Evolutionary conservation across 2,329 filamentous ascomycete species (phyloP).

Genomic region (Penicillium digitatum): DNA sequence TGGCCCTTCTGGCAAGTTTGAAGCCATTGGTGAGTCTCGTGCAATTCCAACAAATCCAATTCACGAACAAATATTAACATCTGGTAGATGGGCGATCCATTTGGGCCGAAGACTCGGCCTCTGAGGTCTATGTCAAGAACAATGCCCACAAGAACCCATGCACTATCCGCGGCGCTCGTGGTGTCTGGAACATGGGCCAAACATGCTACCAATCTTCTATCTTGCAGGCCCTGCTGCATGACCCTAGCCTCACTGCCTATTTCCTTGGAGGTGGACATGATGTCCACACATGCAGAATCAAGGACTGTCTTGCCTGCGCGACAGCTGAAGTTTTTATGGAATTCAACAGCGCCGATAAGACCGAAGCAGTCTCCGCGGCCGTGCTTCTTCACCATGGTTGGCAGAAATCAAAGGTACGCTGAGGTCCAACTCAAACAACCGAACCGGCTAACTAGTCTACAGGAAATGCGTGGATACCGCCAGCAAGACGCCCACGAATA

Average conservation of each 20-base stretch:
- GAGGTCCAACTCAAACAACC: neutral
- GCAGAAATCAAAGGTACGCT: slow-evolving; percentile 48
- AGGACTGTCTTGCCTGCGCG: slow-evolving; percentile 58
- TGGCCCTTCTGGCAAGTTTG: slow-evolving; percentile 17
- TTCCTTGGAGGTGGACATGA: slow-evolving; percentile 89
- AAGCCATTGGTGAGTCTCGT: slow-evolving; percentile 8
- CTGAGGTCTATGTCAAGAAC: slow-evolving; percentile 68
- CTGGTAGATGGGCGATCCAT: slow-evolving; percentile 32
- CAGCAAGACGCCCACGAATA: slow-evolving; percentile 98
- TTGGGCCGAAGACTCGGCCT: slow-evolving; percentile 51
- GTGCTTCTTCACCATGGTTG: slow-evolving; percentile 65
- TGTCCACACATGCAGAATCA: slow-evolving; percentile 61
- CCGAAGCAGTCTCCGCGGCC: slow-evolving; percentile 84
- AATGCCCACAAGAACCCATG: slow-evolving; percentile 80
- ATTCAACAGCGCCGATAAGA: slow-evolving; percentile 59
- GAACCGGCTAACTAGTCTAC: slow-evolving; percentile 6
- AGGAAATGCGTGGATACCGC: slow-evolving; percentile 80
- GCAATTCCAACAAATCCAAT: neutral
- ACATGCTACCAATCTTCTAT: slow-evolving; percentile 98
- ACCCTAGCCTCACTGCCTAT: slow-evolving; percentile 84
- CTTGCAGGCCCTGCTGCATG: slow-evolving; percentile 87
- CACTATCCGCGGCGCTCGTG: slow-evolving; percentile 79
- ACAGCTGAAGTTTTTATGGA: slow-evolving; percentile 61
- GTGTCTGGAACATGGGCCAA: slow-evolving; percentile 96
- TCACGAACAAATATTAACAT: slow-evolving; percentile 1